Conservation (phyloP, 176 grass and related monocot species). For the Tuctoria greenei region DNA sequence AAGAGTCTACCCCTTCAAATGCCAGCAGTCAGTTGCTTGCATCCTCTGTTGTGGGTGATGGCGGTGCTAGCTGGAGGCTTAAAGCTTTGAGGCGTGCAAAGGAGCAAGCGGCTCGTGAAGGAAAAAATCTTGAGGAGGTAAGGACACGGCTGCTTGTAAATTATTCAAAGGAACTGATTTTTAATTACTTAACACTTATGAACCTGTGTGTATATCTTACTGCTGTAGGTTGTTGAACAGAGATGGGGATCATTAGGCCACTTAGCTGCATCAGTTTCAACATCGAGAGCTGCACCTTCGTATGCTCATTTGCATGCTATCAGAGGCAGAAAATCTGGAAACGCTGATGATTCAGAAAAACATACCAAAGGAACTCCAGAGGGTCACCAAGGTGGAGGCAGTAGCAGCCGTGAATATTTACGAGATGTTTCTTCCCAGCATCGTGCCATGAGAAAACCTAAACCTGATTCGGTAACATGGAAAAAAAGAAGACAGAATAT, state of each 20-base stretch:
- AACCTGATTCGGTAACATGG: conserved; percentile 72
- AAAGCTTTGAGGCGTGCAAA: conserved; percentile 97
- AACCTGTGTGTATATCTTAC: background rate
- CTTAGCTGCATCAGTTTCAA: conserved; percentile 71
- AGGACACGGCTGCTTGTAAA: background rate
- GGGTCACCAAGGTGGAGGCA: conserved; percentile 21
- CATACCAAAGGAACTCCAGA: conserved; percentile 26
- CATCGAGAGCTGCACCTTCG: conserved; percentile 54
- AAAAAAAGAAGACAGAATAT: conserved; percentile 61
- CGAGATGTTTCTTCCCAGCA: conserved; percentile 65
- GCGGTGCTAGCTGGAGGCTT: conserved; percentile 93
- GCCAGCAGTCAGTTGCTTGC: conserved; percentile 46
- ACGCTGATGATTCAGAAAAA: conserved; percentile 45
- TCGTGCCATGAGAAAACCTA: conserved; percentile 82
- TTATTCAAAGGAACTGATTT: background rate
- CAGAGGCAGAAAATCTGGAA: conserved; percentile 63
- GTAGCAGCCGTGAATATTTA: conserved; percentile 56
- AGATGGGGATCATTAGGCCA: conserved; percentile 80
- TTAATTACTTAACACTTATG: background rate
- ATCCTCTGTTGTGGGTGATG: conserved; percentile 82
- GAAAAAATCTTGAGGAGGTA: conserved; percentile 75
- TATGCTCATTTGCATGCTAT: conserved; percentile 83
- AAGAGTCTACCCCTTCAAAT: conserved; percentile 47
- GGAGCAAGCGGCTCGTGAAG: conserved; percentile 91
- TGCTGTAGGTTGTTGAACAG: conserved; percentile 71